These are phyloP conservation scores for Prunus mira DNA, from an alignment of 306 rosid species.

Conservation along the genomic window DNA sequence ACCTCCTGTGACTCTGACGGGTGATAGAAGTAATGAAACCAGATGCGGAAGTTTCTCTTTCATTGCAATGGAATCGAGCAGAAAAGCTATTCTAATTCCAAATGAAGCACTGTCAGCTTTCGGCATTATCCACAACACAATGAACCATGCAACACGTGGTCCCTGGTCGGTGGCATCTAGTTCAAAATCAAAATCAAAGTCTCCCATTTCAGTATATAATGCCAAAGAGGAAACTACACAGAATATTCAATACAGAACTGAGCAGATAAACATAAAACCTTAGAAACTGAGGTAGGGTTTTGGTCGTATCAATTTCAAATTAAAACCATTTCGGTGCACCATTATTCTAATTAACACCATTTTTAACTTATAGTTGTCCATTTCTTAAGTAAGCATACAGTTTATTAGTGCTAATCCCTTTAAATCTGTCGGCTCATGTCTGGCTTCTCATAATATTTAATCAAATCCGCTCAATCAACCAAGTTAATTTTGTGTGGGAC, in stretches of 20 bases:
- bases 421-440: neutral
- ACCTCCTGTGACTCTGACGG: too few relatives aligned
- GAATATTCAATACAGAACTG: neutral
- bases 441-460: neutral
- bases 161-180: neutral
- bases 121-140: neutral
- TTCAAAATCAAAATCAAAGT: neutral
- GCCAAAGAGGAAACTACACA: neutral
- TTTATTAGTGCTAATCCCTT: neutral
- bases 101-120: neutral
- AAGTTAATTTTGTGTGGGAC: neutral
- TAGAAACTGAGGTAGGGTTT: neutral
- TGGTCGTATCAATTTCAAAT: neutral
- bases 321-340: neutral
- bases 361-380: neutral
- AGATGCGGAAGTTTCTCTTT: too few relatives aligned
- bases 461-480: neutral
- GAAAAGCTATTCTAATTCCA: neutral
- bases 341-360: neutral
- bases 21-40: too few relatives aligned
- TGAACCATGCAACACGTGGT: neutral
- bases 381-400: neutral
- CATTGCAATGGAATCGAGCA: too few relatives aligned
- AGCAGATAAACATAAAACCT: neutral
- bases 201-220: neutral